Conservation (phyloP, 116 monocot species). For the Cymodocea nodosa region DNA sequence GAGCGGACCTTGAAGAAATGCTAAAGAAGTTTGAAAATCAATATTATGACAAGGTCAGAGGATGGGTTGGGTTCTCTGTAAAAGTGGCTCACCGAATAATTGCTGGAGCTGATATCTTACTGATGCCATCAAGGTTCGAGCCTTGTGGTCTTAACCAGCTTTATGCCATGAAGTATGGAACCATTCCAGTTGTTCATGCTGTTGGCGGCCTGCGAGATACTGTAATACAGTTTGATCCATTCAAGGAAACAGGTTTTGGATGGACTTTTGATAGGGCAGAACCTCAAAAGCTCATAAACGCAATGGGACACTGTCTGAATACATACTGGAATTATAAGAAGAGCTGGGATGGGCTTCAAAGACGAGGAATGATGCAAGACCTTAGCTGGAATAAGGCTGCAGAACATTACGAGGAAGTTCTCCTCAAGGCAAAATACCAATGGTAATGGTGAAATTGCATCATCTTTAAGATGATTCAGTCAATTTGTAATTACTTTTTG, state of each 20-base stretch:
- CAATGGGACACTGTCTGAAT: conserved; percentile 56
- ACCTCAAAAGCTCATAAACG: conserved; percentile 36
- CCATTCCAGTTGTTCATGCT: conserved; percentile 69
- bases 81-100: conserved; percentile 77
- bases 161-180: conserved; percentile 94
- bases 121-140: conserved; percentile 97
- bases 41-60: conserved; percentile 45
- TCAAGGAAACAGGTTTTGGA: conserved; percentile 40
- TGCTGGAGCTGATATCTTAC: conserved; percentile 62
- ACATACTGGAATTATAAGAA: conserved; percentile 70
- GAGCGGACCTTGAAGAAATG: conserved; percentile 71
- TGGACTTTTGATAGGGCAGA: conserved; percentile 81
- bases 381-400: conserved; percentile 91
- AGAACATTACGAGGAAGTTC: conserved; percentile 66
- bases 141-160: conserved; percentile 93
- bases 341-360: conserved; percentile 84
- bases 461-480: too few species aligned
- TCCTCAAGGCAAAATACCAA: conserved; percentile 83
- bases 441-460: conserved; percentile 27
- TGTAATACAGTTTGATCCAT: conserved; percentile 66
- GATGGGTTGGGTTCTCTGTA: conserved; percentile 86
- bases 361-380: conserved; percentile 71
- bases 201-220: conserved; percentile 86
- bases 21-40: conserved; percentile 40
- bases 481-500: too few species aligned